Percentiles rank a stretch among this genome's conserved stretches.
These are phyloP conservation scores for Phycomyces blakesleeanus DNA, from an alignment of 192 early-diverging fungal genomes.

Conservation along the genomic window DNA sequence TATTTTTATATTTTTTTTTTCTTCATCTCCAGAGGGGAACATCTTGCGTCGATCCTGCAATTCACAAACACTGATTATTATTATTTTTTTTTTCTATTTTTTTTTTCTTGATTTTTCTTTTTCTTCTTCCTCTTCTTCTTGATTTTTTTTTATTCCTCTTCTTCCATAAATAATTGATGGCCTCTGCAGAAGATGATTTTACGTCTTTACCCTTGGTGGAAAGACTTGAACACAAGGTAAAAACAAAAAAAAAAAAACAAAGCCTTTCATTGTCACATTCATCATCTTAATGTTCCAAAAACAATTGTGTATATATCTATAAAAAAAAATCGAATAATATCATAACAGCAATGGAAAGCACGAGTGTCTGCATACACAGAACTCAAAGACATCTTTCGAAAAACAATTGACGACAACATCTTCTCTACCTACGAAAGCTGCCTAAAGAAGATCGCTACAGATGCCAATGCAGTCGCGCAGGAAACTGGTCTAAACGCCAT, in stretches of 20 bases:
- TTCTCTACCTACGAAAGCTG: constrained; percentile 69
- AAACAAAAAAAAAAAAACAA: background rate
- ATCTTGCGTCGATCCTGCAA: background rate
- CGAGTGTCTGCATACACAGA: constrained; percentile 82
- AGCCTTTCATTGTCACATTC: background rate
- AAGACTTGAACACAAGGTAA: constrained; percentile 37
- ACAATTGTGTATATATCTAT: background rate
- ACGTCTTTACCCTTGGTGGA: constrained; percentile 26
- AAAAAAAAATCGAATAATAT: too few relatives aligned
- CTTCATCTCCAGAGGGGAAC: background rate
- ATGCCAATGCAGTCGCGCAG: constrained; percentile 88
- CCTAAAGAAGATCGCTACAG: constrained; percentile 78
- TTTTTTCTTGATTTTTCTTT: too few relatives aligned
- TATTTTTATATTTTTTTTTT: too few relatives aligned
- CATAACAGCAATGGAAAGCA: constrained; percentile 86
- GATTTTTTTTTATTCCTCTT: too few relatives aligned
- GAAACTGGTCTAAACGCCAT: constrained; percentile 77
- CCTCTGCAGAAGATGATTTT: constrained; percentile 28
- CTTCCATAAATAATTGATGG: constrained; percentile 11
- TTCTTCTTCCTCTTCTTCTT: too few relatives aligned
- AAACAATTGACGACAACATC: constrained; percentile 58
- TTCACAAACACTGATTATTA: too few relatives aligned
- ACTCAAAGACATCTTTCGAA: constrained; percentile 63
- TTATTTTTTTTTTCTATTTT: too few relatives aligned
- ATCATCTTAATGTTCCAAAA: background rate